phyloP scores from a whole-genome alignment of 768 basidiomycete genomes.

The Porpolomopsis calyptriformis region DNA sequence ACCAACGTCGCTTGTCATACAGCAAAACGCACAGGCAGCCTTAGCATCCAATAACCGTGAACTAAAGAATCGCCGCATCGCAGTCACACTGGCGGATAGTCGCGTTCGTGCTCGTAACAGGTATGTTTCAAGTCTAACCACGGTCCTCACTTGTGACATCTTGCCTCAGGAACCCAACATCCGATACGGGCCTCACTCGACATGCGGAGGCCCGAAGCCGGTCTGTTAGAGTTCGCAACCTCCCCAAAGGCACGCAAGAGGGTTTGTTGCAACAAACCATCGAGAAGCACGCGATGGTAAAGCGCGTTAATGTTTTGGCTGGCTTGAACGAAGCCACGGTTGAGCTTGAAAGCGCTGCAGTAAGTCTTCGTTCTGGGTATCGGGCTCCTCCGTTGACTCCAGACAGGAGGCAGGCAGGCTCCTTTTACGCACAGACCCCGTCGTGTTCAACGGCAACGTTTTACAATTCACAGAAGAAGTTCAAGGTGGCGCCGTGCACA shows the following conservation, averaged over 20 bases:
- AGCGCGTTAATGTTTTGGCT: conserved; percentile 65
- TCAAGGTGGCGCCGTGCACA: conserved; percentile 23
- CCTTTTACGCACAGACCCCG: conserved; percentile 58
- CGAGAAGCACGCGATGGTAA: conserved; percentile 63
- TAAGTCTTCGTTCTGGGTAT: conserved; percentile 22
- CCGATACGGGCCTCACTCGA: conserved; percentile 49
- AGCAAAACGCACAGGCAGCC: conserved; percentile 64
- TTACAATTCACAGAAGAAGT: conserved; percentile 53
- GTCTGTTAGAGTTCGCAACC: conserved; percentile 63
- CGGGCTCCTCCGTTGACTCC: not conserved
- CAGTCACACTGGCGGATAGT: conserved; percentile 76
- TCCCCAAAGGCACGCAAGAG: conserved; percentile 76
- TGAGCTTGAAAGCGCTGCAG: conserved; percentile 56
- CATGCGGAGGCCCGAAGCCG: conserved; percentile 51
- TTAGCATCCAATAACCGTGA: conserved; percentile 79
- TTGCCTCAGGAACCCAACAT: conserved; percentile 25
- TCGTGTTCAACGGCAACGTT: conserved; percentile 53
- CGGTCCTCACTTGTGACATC: not conserved
- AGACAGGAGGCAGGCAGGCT: conserved; percentile 75
- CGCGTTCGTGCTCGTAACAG: conserved; percentile 45
- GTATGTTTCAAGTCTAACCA: conserved; percentile 24
- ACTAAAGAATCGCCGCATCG: conserved; percentile 81
- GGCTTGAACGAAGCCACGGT: conserved; percentile 51
- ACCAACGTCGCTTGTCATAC: not conserved
- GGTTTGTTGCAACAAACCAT: conserved; percentile 83